Evolutionary conservation across 1,284 basidiomycete genomes (phyloP).

Genomic region (Cutaneotrichosporon cutaneum): DNA sequence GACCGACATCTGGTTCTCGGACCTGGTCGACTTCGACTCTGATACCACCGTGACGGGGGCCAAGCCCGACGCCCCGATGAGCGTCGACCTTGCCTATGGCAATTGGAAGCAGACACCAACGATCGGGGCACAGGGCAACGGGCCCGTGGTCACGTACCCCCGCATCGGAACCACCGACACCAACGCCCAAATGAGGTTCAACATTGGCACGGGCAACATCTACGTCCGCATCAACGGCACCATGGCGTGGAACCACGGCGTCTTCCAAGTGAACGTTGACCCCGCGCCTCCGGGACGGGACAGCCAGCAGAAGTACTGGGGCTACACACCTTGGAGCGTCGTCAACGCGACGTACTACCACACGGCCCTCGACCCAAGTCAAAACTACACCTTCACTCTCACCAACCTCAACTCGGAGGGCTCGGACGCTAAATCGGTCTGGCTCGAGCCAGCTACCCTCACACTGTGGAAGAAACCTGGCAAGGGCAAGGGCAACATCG

Average conservation of each 20-base stretch:
- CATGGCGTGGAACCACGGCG: conserved; percentile 1
- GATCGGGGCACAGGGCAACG: background rate
- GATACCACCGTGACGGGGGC: background rate
- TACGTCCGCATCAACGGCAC: conserved; percentile 1
- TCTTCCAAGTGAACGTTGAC: background rate
- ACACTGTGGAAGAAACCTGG: background rate
- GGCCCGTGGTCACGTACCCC: background rate
- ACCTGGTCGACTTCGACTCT: background rate
- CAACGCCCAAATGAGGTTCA: background rate
- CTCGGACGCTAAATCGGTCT: background rate
- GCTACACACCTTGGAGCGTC: background rate
- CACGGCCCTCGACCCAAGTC: background rate
- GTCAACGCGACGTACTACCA: background rate
- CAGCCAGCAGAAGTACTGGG: background rate
- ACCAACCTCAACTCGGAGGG: background rate
- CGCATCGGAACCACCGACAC: background rate
- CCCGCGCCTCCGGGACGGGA: background rate
- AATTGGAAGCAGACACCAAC: background rate
- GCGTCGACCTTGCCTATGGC: background rate
- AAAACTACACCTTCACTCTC: conserved; percentile 4
- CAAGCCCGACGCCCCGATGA: background rate
- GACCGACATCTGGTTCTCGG: background rate
- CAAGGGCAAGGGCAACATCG: background rate
- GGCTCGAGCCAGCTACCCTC: background rate
- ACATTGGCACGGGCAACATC: background rate